Conservation (phyloP, 2,329 filamentous ascomycete species). For the Aureobasidium pullulans region DNA sequence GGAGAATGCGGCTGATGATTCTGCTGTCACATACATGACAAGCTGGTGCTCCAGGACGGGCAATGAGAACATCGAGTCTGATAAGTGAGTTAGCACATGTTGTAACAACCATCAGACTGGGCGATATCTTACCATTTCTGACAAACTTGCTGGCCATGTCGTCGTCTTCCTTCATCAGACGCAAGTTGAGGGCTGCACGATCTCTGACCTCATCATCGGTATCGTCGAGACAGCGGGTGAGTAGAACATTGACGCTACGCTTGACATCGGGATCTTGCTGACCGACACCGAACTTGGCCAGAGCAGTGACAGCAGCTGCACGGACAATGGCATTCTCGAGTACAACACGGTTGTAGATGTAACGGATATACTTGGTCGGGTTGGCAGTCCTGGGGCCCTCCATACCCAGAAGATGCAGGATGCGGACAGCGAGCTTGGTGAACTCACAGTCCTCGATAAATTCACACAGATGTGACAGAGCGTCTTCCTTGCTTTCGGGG, state of each 20-base stretch:
- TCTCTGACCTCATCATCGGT: slow-evolving; percentile 97
- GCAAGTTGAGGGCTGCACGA: slow-evolving; percentile 83
- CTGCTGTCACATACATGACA: slow-evolving; percentile 93
- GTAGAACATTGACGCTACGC: slow-evolving; percentile 84
- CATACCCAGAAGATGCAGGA: slow-evolving; percentile 85
- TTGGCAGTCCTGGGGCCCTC: slow-evolving; percentile 94
- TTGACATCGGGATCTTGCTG: slow-evolving; percentile 97
- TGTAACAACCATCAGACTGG: not conserved
- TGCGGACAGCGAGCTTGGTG: slow-evolving; percentile 91
- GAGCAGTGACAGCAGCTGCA: slow-evolving; percentile 86
- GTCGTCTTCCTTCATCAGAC: slow-evolving; percentile 78
- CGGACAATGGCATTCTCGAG: slow-evolving; percentile 94
- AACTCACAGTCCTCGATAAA: slow-evolving; percentile 99
- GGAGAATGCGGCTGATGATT: slow-evolving; percentile 77
- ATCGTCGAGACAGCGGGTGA: slow-evolving; percentile 90
- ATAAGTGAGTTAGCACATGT: slow-evolving; percentile 11
- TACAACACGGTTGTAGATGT: slow-evolving; percentile 98
- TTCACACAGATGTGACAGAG: slow-evolving; percentile 90
- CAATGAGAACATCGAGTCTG: slow-evolving; percentile 91
- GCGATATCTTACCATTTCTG: slow-evolving; percentile 64
- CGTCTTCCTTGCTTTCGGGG: slow-evolving; percentile 73
- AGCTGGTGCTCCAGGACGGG: slow-evolving; percentile 95
- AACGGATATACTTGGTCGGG: slow-evolving; percentile 97
- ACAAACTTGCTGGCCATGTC: slow-evolving; percentile 81
- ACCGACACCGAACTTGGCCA: slow-evolving; percentile 94